A percentile compares a stretch with the other conserved stretches of the same genome.
Evolutionary conservation across 305 asterid species (phyloP).

Genomic region (Rubia tinctorum): DNA sequence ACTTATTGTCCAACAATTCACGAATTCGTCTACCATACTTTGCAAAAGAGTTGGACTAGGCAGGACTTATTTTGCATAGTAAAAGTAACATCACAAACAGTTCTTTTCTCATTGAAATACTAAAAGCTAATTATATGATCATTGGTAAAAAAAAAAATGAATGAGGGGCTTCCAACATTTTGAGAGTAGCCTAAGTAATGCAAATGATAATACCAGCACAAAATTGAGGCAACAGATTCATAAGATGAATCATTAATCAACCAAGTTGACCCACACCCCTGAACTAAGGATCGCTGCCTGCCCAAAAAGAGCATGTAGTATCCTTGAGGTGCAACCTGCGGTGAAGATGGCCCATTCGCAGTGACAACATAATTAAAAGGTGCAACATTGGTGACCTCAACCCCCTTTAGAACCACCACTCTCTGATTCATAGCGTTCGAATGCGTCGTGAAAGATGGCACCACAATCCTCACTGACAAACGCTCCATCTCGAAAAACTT

Average conservation of each 20-base stretch:
- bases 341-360: slow-evolving; percentile 42
- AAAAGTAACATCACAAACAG: too few species aligned
- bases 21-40: too few species aligned
- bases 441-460: slow-evolving; percentile 69
- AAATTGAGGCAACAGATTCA: background rate
- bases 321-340: slow-evolving; percentile 65
- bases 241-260: background rate
- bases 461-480: slow-evolving; percentile 40
- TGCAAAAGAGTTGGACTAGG: too few species aligned
- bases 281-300: slow-evolving; percentile 54
- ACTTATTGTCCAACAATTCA: too few species aligned
- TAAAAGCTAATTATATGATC: too few species aligned
- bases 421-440: slow-evolving; percentile 66
- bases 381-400: slow-evolving; percentile 16
- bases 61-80: too few species aligned
- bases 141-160: background rate
- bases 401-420: slow-evolving; percentile 48
- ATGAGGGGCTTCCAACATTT: too few species aligned
- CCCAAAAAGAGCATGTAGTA: slow-evolving; percentile 56
- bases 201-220: too few species aligned
- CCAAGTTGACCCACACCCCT: slow-evolving; percentile 44
- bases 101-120: too few species aligned
- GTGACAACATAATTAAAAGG: slow-evolving; percentile 13
- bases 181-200: too few species aligned
- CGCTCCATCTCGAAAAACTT: slow-evolving; percentile 10